Percentiles rank a stretch among this genome's conserved stretches.
Conservation (phyloP, 805 yeast genomes). For the Starmerella geochares region DNA sequence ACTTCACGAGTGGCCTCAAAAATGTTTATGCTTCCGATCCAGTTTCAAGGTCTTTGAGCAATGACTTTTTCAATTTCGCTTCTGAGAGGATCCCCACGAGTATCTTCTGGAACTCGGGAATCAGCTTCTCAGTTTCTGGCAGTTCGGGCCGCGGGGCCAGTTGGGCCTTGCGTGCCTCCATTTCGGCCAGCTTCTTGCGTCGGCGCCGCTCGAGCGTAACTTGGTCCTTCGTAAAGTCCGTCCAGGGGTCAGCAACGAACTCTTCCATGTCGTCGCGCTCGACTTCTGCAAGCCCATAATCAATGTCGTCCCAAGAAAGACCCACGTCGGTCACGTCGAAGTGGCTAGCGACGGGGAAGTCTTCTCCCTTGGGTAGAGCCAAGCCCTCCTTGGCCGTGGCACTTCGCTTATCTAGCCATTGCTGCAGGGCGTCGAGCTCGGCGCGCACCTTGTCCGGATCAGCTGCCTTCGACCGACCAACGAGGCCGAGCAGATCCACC, state of each 20-base stretch:
- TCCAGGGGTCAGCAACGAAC: constrained; percentile 30
- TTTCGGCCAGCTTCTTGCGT: constrained; percentile 22
- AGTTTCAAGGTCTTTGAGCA: constrained; percentile 7
- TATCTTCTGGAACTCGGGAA: constrained; percentile 22
- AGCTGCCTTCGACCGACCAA: constrained; percentile 22
- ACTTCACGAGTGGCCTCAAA: not conserved
- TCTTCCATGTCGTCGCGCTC: constrained; percentile 39
- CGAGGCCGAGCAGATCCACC: constrained; percentile 39
- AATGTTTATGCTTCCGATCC: not conserved
- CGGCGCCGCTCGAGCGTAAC: constrained; percentile 27
- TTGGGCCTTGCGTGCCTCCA: constrained; percentile 21
- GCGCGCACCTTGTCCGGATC: constrained; percentile 32
- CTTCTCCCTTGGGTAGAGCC: constrained; percentile 30
- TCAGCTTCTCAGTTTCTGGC: constrained; percentile 28
- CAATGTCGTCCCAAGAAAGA: constrained; percentile 33
- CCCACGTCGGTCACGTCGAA: constrained; percentile 38
- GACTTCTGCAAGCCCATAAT: constrained; percentile 42
- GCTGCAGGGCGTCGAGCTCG: constrained; percentile 38
- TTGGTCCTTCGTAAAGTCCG: constrained; percentile 28
- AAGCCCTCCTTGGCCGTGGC: constrained; percentile 21
- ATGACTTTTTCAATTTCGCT: constrained; percentile 10
- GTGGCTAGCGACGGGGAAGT: constrained; percentile 36
- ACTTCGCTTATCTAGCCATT: constrained; percentile 25
- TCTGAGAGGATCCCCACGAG: constrained; percentile 4
- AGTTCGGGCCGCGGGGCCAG: constrained; percentile 28